Conservation (phyloP, 2,329 filamentous ascomycete genomes). For the Microsporum audouinii region DNA sequence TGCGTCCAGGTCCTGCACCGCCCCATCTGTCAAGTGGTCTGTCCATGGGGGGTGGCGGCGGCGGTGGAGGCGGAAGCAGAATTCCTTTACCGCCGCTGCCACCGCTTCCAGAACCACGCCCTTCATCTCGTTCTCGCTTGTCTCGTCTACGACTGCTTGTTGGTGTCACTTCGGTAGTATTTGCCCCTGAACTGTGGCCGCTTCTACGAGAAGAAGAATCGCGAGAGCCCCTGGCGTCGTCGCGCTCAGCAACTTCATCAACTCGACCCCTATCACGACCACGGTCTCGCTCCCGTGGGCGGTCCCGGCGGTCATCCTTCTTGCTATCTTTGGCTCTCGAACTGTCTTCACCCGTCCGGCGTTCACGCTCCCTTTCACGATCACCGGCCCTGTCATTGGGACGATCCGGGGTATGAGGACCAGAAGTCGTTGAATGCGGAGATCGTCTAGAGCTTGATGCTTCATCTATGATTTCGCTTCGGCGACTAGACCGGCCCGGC, state of each 20-base stretch:
- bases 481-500: constrained; percentile 19
- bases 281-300: constrained; percentile 19
- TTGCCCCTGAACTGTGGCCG: constrained; percentile 1
- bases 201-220: constrained; percentile 9
- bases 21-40: constrained; percentile 10
- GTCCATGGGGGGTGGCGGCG: neutral
- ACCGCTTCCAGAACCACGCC: neutral
- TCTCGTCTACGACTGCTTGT: constrained; percentile 7
- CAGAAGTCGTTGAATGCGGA: constrained; percentile 21
- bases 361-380: constrained; percentile 20
- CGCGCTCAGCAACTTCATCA: constrained; percentile 1
- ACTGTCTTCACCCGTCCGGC: constrained; percentile 23
- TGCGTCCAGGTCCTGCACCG: constrained; percentile 1
- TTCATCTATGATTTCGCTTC: constrained; percentile 29
- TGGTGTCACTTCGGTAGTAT: constrained; percentile 1
- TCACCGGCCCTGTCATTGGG: constrained; percentile 17
- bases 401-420: constrained; percentile 18
- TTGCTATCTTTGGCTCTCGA: constrained; percentile 20
- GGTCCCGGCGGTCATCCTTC: constrained; percentile 30
- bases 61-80: constrained; percentile 6
- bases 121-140: constrained; percentile 8
- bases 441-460: constrained; percentile 25
- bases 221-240: constrained; percentile 8
- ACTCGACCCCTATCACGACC: constrained; percentile 19
- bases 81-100: neutral